Base-by-base conservation (phyloP, 805 yeast genomes). In the Barnettozyma botsteinii region DNA sequence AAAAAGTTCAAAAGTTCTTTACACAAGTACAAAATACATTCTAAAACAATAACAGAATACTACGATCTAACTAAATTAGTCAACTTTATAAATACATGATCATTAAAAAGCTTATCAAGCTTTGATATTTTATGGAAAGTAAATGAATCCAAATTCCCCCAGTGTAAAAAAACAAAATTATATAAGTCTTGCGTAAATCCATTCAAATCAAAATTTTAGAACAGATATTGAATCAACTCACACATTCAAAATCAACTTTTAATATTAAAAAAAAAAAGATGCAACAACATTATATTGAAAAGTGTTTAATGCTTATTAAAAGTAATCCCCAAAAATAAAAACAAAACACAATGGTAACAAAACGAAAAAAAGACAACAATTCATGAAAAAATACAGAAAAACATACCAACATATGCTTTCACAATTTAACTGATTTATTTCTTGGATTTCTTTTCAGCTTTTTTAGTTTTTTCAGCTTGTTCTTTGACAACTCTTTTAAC, bases 401-500 rank as follows among this genome's bases (percentile, higher is more conserved):
- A n/a, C 33, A 29, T 14, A 34, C n/a, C 15, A 23, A 19, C 15
- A 19, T 13, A 12, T 27, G 13, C 14, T 23, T 13, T 18, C 18
- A 11, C 10, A 8, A 11, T 8, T 23, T 11, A 12, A 35, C n/a
- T 19, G 7, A 17, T 24, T 30, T 31, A 39, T 39, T 39, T 39
- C 28, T 30, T 34, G 24, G 64, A 58, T 46, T 63, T 62, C 65
- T 66, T 65, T 55, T 68, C 74, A 51, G 74, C 69, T 62, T 73
- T 79, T 73, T 80, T 77, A 65, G 85, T 91, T 76, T 86, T 84
- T 62, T 79, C 87, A 66, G 88, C 83, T 73, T 85, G 86, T 70
- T 88, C 96, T 84, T 89, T 91, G 67, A 93, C 83, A 64, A 93
- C 96, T 77, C 94, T 87, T 88, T 93, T 94, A 69, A 93, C 99